Base-by-base conservation (phyloP, 805 yeast species). In the Kockiozyma suomiensis region DNA sequence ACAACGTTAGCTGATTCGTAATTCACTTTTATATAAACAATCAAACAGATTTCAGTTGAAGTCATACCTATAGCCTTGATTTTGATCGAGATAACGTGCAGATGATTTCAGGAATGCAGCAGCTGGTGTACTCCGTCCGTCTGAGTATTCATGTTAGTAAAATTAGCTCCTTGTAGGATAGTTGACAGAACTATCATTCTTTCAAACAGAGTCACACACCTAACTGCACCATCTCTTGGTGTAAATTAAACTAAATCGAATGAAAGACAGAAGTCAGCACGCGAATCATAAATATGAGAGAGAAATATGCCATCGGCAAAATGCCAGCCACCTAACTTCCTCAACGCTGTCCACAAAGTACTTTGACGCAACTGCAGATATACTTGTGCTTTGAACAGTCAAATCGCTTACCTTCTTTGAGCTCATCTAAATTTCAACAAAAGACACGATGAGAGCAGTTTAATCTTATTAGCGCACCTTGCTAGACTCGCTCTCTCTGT, bases 221-320 rank as follows among this genome's bases (percentile, higher is more conserved):
- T 40, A 72, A 49, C 57, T 72, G 75, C 51, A 73, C 72, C 81
- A 78, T 78, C 67, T 78, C 81, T 78, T 76, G 65, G 30, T 48
- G 51, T 33, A 50, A 47, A 47, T 37, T 33, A 35, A 17, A 43
- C 59, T 57, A 28, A 7, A 7, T 48, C n/a, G 15, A 19, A 32
- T 13, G 25, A 48, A 33, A 30, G 47, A 38, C 10, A 21, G 42
- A 21, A 17, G 32, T 21, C 28, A 10, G 30, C 28, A 30, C 19
- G n/a, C n/a, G n/a, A 13, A 7, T 8, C 37, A 32, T 32, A 7
- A 32, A 7, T 8, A 32, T 8, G 12, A 32, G 37, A 32, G 37
- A 7, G 7, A 13, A 32, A 32, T 32, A n/a, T n/a, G n/a, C n/a
- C n/a, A n/a, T n/a, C n/a, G n/a, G n/a, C n/a, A n/a, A 30, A 10